Conservation (phyloP, 2,329 filamentous ascomycete species). For the Aspergillus aculeatus region DNA sequence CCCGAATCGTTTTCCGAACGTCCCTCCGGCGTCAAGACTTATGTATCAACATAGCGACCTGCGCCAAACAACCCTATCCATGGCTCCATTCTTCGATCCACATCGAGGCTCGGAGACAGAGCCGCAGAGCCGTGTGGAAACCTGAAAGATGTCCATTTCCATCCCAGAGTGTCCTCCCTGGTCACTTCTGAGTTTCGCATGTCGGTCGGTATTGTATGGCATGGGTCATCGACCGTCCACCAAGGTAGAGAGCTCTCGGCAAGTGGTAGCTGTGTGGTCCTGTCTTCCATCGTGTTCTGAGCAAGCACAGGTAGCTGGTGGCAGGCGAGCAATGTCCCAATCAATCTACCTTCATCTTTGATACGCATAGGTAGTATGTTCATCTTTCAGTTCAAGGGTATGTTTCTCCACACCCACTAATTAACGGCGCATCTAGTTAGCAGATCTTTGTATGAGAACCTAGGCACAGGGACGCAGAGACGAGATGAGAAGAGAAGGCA, state of each 20-base stretch:
- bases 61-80: conserved; percentile 14
- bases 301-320: background rate
- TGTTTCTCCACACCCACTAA: no score
- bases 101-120: conserved; percentile 7
- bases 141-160: background rate
- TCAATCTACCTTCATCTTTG: background rate
- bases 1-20: conserved; percentile 2
- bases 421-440: no score
- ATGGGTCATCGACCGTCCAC: background rate
- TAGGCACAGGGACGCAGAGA: background rate
- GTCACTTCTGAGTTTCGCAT: background rate
- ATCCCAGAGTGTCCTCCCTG: background rate
- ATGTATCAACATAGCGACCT: background rate
- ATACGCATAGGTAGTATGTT: no score
- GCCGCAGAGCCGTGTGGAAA: conserved; percentile 8
- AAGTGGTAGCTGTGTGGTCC: background rate
- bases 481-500: background rate
- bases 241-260: background rate
- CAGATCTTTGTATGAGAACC: no score
- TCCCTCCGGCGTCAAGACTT: conserved; percentile 5
- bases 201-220: background rate
- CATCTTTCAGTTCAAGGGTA: no score
- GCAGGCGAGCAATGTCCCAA: background rate
- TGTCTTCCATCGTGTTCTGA: background rate
- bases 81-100: conserved; percentile 14